These are phyloP conservation scores for Oenanthe sinensis DNA, from an alignment of 129 eudicot species.

Conservation along the genomic window DNA sequence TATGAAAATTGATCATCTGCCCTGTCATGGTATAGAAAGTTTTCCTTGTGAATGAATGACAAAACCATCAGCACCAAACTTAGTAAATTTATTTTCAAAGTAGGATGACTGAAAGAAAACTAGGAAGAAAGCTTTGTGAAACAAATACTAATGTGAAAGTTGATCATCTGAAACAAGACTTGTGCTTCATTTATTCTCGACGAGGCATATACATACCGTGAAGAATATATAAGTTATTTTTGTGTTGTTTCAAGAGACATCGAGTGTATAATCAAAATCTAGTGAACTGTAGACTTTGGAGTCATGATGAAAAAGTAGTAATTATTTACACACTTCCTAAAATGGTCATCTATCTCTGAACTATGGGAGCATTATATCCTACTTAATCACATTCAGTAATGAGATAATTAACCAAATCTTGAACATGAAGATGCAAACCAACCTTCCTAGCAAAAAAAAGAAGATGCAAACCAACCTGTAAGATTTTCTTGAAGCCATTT, in stretches of 20 bases:
- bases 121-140: not conserved
- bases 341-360: not conserved
- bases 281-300: not conserved
- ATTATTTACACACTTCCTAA: not conserved
- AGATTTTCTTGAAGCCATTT: conserved; percentile 99
- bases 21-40: not conserved
- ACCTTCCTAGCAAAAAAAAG: no score
- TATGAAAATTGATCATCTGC: not conserved
- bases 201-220: not conserved
- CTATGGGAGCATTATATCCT: not conserved
- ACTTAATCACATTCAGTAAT: not conserved
- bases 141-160: no score
- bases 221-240: not conserved
- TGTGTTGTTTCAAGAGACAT: not conserved
- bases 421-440: not conserved
- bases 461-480: conserved; percentile 39
- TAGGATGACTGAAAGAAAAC: not conserved
- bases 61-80: not conserved
- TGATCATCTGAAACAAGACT: not conserved
- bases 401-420: not conserved
- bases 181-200: not conserved
- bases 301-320: not conserved
- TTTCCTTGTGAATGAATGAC: not conserved
- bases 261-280: not conserved
- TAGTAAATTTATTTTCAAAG: not conserved